These are phyloP conservation scores for Talaromyces pinophilus DNA, from an alignment of 2,329 filamentous ascomycete species.

Conservation along the genomic window DNA sequence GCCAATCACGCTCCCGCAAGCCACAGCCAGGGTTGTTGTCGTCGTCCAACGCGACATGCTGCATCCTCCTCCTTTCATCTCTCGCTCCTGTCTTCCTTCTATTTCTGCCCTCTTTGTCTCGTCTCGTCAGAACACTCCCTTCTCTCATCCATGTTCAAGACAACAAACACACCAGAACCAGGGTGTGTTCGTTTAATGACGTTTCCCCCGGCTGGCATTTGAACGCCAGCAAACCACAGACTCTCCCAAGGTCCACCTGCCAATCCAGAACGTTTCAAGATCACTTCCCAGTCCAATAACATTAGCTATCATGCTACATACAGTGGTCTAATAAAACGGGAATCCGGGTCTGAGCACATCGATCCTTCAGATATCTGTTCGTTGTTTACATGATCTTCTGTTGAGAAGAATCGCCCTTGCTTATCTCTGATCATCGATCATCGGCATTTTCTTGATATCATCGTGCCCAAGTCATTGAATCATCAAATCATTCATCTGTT, in stretches of 20 bases:
- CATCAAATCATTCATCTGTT: not conserved
- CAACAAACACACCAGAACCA: not conserved
- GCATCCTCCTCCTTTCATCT: not conserved
- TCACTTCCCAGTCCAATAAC: not conserved
- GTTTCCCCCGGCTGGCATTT: conserved; percentile 17
- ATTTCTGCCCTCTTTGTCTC: not conserved
- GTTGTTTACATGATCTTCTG: not conserved
- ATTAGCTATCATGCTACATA: conserved; percentile 7
- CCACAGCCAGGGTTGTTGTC: conserved; percentile 5
- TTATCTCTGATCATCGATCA: not conserved
- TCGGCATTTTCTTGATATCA: conserved; percentile 15
- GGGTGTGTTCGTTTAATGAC: conserved; percentile 20
- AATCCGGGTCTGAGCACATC: conserved; percentile 4
- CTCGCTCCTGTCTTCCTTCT: not conserved
- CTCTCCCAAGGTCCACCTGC: conserved; percentile 3
- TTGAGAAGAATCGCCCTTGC: not conserved
- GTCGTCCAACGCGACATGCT: conserved; percentile 10
- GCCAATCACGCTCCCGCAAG: conserved; percentile 12
- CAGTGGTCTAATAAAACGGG: not conserved
- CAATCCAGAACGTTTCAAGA: conserved; percentile 12
- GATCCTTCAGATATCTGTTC: not conserved
- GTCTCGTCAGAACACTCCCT: not conserved
- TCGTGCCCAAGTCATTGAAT: not conserved
- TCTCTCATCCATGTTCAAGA: not conserved
- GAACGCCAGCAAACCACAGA: conserved; percentile 11